Percentiles rank a stretch among this genome's conserved stretches.
phyloP scores from a whole-genome alignment of 2,329 filamentous ascomycete genomes.

The Aureobasidium zeae region DNA sequence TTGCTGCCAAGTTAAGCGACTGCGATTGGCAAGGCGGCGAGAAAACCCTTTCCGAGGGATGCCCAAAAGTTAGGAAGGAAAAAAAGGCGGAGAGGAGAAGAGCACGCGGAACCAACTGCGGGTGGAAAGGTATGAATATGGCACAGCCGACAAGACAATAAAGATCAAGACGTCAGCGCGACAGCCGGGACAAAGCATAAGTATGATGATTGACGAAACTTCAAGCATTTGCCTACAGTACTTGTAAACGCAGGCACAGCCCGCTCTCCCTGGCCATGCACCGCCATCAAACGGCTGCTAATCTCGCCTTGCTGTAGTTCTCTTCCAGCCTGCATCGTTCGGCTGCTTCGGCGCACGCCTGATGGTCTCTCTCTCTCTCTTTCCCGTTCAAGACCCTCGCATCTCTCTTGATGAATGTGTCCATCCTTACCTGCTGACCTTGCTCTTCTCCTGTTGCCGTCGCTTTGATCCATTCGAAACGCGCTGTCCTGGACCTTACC shows the following conservation, averaged over 20 bases:
- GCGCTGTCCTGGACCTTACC: constrained; percentile 9
- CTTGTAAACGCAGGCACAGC: constrained; percentile 11
- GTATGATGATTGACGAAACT: constrained; percentile 10
- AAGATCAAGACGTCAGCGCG: constrained; percentile 14
- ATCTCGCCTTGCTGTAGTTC: constrained; percentile 15
- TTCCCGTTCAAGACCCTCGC: background rate
- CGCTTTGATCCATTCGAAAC: background rate
- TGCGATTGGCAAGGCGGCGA: constrained; percentile 6
- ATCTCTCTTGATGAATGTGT: background rate
- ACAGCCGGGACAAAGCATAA: constrained; percentile 12
- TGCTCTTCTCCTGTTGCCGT: background rate
- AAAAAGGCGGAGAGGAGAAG: constrained; percentile 8
- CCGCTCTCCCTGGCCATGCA: constrained; percentile 14
- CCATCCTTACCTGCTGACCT: too few species aligned
- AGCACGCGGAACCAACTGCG: constrained; percentile 7
- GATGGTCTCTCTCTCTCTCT: background rate
- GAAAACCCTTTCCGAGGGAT: background rate
- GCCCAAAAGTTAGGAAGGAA: too few species aligned
- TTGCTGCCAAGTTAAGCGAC: constrained; percentile 7
- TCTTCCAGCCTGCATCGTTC: constrained; percentile 11
- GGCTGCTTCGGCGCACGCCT: constrained; percentile 8
- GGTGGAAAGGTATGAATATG: constrained; percentile 6
- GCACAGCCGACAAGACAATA: constrained; percentile 10
- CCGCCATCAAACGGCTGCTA: constrained; percentile 13
- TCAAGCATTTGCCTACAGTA: constrained; percentile 13